Percentiles rank a stretch among this genome's conserved stretches.
Conservation (phyloP, 345 rosid genomes). For the Dipteronia sinensis region DNA sequence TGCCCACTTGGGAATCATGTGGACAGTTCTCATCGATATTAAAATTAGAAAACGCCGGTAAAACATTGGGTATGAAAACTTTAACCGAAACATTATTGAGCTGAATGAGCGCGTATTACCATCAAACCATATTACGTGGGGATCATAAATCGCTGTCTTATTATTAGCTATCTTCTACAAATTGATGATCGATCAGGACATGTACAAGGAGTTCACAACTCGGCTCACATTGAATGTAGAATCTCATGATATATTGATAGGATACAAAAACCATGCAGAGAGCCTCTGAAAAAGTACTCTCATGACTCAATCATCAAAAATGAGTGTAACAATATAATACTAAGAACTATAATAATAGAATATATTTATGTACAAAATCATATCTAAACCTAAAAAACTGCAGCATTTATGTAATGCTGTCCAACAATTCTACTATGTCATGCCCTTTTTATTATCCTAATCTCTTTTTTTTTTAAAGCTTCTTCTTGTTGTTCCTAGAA, state of each 20-base stretch:
- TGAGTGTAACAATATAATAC: not conserved
- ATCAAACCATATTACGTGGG: too few relatives aligned
- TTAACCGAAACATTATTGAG: too few relatives aligned
- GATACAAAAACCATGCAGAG: not conserved
- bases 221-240: not conserved
- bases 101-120: too few relatives aligned
- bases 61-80: too few relatives aligned
- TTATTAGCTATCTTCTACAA: not conserved
- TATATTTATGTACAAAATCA: slow-evolving; percentile 17
- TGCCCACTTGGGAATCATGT: not conserved
- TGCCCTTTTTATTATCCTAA: slow-evolving; percentile 6
- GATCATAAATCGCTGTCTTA: not conserved
- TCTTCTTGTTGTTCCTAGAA: not conserved
- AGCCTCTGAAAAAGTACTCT: slow-evolving; percentile 11
- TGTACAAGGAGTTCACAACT: not conserved
- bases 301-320: slow-evolving; percentile 20
- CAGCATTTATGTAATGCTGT: slow-evolving; percentile 54
- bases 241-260: not conserved
- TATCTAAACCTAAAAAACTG: slow-evolving; percentile 33
- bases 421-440: slow-evolving; percentile 11
- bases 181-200: not conserved
- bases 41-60: not conserved
- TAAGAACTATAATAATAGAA: not conserved
- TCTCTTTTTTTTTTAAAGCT: not conserved
- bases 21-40: not conserved